A percentile compares a stretch with the other conserved stretches of the same genome.
phyloP scores from a whole-genome alignment of 179 eudicot genomes.

The Spergularia azorica region DNA sequence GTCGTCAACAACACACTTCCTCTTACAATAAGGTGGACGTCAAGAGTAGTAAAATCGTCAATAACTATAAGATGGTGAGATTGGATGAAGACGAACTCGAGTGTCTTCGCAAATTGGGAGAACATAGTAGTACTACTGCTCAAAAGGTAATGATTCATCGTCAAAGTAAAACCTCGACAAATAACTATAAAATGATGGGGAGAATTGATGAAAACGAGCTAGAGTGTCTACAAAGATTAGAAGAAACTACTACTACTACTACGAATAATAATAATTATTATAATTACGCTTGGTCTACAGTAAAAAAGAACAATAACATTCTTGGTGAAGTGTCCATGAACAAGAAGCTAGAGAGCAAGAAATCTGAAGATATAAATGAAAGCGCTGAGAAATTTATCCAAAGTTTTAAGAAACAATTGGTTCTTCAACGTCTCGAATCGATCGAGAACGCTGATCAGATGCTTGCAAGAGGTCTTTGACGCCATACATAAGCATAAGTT shows the following conservation, averaged over 20 bases:
- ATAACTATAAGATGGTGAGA: neutral
- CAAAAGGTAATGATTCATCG: too few relatives aligned
- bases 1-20: neutral
- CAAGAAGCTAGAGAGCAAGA: conserved; percentile 37
- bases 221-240: conserved; percentile 17
- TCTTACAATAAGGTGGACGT: neutral
- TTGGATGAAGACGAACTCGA: conserved; percentile 12
- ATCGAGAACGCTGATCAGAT: conserved; percentile 73
- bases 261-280: neutral
- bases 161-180: too few relatives aligned
- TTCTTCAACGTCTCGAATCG: conserved; percentile 72
- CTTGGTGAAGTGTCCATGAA: neutral
- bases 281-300: too few relatives aligned
- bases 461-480: conserved; percentile 69
- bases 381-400: conserved; percentile 79
- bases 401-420: conserved; percentile 63
- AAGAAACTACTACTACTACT: neutral
- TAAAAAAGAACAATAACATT: neutral
- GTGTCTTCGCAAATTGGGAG: conserved; percentile 15
- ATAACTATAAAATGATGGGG: neutral
- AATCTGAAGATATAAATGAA: conserved; percentile 52
- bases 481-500: neutral
- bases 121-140: neutral
- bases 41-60: neutral
- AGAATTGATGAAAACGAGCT: conserved; percentile 21